These are phyloP conservation scores for Leccinum barrowsii DNA, from an alignment of 768 basidiomycete species.

Conservation along the genomic window DNA sequence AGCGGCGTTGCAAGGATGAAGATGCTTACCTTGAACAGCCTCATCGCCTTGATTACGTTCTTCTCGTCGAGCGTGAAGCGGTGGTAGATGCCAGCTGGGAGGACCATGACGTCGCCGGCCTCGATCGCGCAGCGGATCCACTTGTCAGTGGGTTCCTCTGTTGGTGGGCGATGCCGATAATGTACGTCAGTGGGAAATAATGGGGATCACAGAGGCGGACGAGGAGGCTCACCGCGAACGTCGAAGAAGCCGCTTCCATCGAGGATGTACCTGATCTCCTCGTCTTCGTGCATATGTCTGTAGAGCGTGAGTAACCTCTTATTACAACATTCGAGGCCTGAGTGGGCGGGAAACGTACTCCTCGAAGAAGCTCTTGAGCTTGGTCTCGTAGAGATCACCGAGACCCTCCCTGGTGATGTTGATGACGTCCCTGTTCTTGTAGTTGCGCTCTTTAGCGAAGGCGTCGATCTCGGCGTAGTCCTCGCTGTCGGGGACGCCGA, in stretches of 20 bases:
- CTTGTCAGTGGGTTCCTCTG: slow-evolving; percentile 62
- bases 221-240: slow-evolving; percentile 62
- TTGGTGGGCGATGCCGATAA: not conserved
- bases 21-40: slow-evolving; percentile 75
- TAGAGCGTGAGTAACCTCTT: no score
- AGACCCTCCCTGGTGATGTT: slow-evolving; percentile 75
- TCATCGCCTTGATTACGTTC: slow-evolving; percentile 71
- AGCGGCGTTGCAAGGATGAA: not conserved
- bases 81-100: slow-evolving; percentile 92
- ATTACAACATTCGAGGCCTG: no score
- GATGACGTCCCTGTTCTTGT: slow-evolving; percentile 83
- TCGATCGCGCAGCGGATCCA: slow-evolving; percentile 82
- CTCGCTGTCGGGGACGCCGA: not conserved
- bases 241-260: slow-evolving; percentile 92
- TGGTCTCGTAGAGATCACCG: slow-evolving; percentile 79
- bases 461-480: slow-evolving; percentile 51
- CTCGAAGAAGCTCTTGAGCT: slow-evolving; percentile 78
- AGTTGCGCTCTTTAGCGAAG: slow-evolving; percentile 64
- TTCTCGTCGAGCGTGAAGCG: slow-evolving; percentile 84
- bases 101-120: slow-evolving; percentile 79
- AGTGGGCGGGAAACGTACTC: slow-evolving; percentile 49
- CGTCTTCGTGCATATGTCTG: slow-evolving; percentile 94
- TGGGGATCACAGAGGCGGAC: not conserved
- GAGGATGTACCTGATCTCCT: slow-evolving; percentile 89
- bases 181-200: not conserved